Conservation (phyloP, 371 early-diverging fungal species). For the Rhizopus stolonifer region DNA sequence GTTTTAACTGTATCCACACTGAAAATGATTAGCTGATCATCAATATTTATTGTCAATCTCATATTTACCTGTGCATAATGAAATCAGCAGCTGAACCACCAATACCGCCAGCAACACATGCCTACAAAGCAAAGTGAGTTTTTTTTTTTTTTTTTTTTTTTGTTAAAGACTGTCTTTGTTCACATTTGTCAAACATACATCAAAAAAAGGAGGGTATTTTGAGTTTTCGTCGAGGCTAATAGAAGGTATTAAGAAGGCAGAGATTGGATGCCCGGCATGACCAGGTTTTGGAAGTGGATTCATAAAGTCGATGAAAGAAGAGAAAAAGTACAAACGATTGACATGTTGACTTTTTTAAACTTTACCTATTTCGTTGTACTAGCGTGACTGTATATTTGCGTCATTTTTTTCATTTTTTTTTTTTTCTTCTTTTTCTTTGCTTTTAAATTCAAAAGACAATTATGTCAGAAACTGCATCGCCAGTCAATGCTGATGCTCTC, state of each 20-base stretch:
- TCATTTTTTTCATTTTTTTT: background rate
- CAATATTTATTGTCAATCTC: background rate
- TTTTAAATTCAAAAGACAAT: background rate
- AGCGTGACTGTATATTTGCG: background rate
- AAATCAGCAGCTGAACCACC: conserved; percentile 73
- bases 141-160: no score
- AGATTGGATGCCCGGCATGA: conserved; percentile 8
- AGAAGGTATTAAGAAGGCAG: conserved; percentile 31
- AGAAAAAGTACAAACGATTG: no score
- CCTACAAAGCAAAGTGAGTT: conserved; percentile 32
- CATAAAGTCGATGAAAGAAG: conserved; percentile 9
- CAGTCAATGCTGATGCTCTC: conserved; percentile 9
- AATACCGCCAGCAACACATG: conserved; percentile 68
- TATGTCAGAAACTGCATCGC: conserved; percentile 20
- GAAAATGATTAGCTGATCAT: background rate
- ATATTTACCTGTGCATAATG: conserved; percentile 67
- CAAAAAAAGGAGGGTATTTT: conserved; percentile 48
- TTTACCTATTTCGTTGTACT: background rate
- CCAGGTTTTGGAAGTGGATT: conserved; percentile 16
- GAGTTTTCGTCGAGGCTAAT: conserved; percentile 23
- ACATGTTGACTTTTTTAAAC: no score
- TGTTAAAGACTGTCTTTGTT: background rate
- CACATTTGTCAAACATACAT: conserved; percentile 27
- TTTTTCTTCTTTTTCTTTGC: conserved; percentile 2
- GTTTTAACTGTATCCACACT: conserved; percentile 82